Percentiles rank a stretch among this genome's conserved stretches.
Conservation (phyloP, 805 yeast species). For the Candida wancherniae region DNA sequence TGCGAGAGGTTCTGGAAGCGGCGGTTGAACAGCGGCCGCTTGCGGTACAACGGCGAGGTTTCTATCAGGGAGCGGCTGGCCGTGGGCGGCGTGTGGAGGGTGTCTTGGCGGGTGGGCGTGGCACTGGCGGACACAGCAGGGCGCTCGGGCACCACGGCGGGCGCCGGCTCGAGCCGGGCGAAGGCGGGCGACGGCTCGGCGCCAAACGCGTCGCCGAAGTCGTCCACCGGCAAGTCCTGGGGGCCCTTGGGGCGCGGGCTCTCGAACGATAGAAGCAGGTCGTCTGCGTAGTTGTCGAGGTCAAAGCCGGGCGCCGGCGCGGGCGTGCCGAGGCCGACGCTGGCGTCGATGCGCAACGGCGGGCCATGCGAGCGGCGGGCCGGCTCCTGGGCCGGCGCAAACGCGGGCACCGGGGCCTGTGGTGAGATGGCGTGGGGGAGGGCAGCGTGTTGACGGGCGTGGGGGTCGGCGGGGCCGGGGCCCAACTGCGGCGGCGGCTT, state of each 20-base stretch:
- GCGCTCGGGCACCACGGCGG: slow-evolving; percentile 1
- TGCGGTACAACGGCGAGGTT: slow-evolving; percentile 1
- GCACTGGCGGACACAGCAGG: too few species aligned
- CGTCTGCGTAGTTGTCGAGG: slow-evolving; percentile 15
- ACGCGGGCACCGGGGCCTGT: background rate
- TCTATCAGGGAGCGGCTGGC: background rate
- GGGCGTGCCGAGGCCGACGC: background rate
- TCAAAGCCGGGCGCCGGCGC: background rate
- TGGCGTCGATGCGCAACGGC: background rate
- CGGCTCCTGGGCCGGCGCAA: background rate
- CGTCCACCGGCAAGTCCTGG: slow-evolving; percentile 33
- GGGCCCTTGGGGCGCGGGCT: slow-evolving; percentile 41
- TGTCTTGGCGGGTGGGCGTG: background rate
- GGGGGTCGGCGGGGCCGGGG: background rate
- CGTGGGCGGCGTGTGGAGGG: background rate
- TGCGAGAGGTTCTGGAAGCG: slow-evolving; percentile 17
- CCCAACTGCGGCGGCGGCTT: slow-evolving; percentile 16
- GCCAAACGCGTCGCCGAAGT: slow-evolving; percentile 5
- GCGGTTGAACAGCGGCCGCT: slow-evolving; percentile 1
- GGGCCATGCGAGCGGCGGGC: background rate
- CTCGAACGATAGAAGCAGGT: slow-evolving; percentile 22
- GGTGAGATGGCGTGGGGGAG: background rate
- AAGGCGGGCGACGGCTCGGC: background rate
- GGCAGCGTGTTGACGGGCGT: background rate
- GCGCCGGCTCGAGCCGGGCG: slow-evolving; percentile 2